Conservation (phyloP, 108 stramenopile species). For the Pelagomonas calceolata region DNA sequence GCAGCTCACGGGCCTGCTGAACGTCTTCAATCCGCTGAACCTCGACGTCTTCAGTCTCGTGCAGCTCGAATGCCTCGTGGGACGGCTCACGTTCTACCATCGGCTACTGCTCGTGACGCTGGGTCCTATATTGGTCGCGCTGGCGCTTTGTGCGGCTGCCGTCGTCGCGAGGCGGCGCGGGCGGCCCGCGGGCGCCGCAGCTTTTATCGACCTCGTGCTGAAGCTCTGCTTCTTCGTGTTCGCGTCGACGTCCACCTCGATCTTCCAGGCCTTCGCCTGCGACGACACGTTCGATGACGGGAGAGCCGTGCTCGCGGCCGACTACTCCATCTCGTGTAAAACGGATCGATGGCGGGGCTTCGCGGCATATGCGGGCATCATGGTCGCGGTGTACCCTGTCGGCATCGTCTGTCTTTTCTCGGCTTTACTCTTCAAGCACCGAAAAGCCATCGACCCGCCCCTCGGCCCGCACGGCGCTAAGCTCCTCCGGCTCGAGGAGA, state of each 20-base stretch:
- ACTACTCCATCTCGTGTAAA: not conserved
- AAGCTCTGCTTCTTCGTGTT: not conserved
- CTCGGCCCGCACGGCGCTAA: not conserved
- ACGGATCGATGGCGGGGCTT: not conserved
- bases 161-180: not conserved
- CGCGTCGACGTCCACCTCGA: not conserved
- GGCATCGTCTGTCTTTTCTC: constrained; percentile 4
- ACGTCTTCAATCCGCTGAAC: not conserved
- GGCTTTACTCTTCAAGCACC: not conserved
- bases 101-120: no score
- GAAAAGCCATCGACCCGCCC: not conserved
- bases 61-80: no score
- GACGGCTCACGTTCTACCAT: no score
- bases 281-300: not conserved
- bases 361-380: not conserved
- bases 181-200: no score
- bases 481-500: no score
- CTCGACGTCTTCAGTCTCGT: no score
- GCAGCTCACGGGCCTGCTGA: no score
- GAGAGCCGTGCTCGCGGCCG: not conserved
- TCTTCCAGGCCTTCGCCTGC: constrained; percentile 10
- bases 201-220: not conserved
- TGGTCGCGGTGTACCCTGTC: constrained; percentile 4
- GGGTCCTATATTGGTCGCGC: no score
- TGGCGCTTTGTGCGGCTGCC: no score